phyloP scores from a whole-genome alignment of 2,329 filamentous ascomycete species.

The Piedraia hortae region DNA sequence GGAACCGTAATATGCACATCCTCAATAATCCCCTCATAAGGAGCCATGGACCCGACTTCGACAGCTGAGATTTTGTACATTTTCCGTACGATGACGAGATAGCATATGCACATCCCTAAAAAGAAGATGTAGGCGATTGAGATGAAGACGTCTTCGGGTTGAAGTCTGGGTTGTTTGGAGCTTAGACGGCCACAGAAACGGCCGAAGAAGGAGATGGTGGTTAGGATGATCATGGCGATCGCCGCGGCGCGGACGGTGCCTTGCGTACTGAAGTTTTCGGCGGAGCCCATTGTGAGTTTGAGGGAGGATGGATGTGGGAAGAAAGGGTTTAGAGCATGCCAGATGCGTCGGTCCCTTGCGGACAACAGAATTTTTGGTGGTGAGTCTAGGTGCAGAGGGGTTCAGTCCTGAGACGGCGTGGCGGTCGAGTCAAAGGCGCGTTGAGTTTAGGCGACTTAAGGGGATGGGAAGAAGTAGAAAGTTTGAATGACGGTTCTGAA shows the following conservation, averaged over 20 bases:
- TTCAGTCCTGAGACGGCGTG: no score
- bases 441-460: no score
- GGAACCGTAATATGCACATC: not conserved
- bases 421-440: no score
- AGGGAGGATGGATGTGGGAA: no score
- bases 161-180: not conserved
- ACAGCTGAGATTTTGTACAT: conserved; percentile 1
- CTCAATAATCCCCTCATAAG: not conserved
- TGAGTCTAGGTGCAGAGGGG: no score
- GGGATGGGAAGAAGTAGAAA: no score
- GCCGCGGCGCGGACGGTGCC: not conserved
- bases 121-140: not conserved
- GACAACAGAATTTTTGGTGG: no score
- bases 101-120: conserved; percentile 1
- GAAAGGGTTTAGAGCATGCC: no score
- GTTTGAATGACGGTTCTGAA: no score
- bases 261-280: not conserved
- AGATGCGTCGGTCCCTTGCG: no score
- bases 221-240: conserved; percentile 1
- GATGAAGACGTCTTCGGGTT: conserved; percentile 1
- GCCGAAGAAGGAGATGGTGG: not conserved
- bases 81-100: not conserved
- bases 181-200: not conserved
- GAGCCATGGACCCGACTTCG: not conserved
- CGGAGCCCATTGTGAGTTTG: no score